Evolutionary conservation across 1,139 yeast genomes (phyloP).

Genomic region (Pichia sp.): DNA sequence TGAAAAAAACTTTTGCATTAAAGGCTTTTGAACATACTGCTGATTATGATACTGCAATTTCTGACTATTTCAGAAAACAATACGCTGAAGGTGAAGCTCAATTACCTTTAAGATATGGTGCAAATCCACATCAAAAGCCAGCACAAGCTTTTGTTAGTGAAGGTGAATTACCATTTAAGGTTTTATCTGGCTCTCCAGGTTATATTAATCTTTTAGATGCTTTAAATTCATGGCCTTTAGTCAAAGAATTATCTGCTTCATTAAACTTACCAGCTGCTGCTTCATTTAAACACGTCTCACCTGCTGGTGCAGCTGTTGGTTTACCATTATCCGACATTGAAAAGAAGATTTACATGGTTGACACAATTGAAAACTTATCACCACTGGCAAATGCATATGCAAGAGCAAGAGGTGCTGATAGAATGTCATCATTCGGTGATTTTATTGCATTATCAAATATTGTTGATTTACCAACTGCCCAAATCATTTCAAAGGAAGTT

Average conservation of each 20-base stretch:
- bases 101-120: constrained; percentile 94
- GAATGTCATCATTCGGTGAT: constrained; percentile 99
- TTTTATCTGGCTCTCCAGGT: constrained; percentile 91
- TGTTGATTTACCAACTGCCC: constrained; percentile 94
- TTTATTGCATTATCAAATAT: constrained; percentile 94
- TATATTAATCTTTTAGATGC: constrained; percentile 95
- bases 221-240: constrained; percentile 96
- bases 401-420: constrained; percentile 98
- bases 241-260: constrained; percentile 91
- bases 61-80: constrained; percentile 96
- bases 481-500: constrained; percentile 93
- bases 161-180: constrained; percentile 91
- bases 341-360: constrained; percentile 91
- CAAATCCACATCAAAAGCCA: constrained; percentile 98
- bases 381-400: constrained; percentile 98
- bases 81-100: constrained; percentile 86
- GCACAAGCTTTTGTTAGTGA: constrained; percentile 88
- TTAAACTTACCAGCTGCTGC: constrained; percentile 97
- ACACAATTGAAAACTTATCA: constrained; percentile 88
- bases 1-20: constrained; percentile 80
- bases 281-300: constrained; percentile 96
- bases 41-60: constrained; percentile 89
- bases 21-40: constrained; percentile 99
- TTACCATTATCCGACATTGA: constrained; percentile 84
- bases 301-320: constrained; percentile 98